Percentiles rank a stretch among this genome's conserved stretches.
Conservation (phyloP, 805 yeast species). For the Kodamaea fukazawae region DNA sequence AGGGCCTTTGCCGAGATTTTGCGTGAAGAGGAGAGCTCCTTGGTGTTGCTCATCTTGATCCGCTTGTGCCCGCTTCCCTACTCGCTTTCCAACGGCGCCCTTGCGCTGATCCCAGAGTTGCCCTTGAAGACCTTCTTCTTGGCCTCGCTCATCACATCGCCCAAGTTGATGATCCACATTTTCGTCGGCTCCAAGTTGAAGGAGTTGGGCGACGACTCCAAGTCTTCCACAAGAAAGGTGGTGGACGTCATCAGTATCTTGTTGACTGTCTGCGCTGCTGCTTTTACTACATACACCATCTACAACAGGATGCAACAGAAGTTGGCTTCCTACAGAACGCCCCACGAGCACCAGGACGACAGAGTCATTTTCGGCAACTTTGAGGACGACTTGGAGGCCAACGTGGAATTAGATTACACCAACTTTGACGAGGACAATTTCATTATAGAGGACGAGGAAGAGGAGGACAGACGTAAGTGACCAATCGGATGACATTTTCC, state of each 20-base stretch:
- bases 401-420: slow-evolving; percentile 34
- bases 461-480: slow-evolving; percentile 13
- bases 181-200: slow-evolving; percentile 77
- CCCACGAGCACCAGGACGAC: slow-evolving; percentile 18
- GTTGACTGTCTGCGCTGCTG: slow-evolving; percentile 53
- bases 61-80: slow-evolving; percentile 92
- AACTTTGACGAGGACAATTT: slow-evolving; percentile 42
- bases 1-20: slow-evolving; percentile 73
- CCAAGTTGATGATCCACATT: slow-evolving; percentile 72
- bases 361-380: slow-evolving; percentile 40
- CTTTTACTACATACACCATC: slow-evolving; percentile 62
- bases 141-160: slow-evolving; percentile 76
- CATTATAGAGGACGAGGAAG: slow-evolving; percentile 38
- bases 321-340: slow-evolving; percentile 26
- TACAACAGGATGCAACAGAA: slow-evolving; percentile 52
- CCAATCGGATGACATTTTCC: too few species aligned
- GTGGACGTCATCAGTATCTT: slow-evolving; percentile 62
- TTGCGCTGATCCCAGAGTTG: slow-evolving; percentile 82
- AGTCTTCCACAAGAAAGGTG: slow-evolving; percentile 49
- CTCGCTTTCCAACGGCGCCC: slow-evolving; percentile 87
- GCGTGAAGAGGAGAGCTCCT: slow-evolving; percentile 61
- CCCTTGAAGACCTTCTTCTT: slow-evolving; percentile 57
- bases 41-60: slow-evolving; percentile 65
- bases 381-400: slow-evolving; percentile 35
- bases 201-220: slow-evolving; percentile 57